phyloP scores from a whole-genome alignment of 2,329 filamentous ascomycete species.

The Sphaerulina vaccinii region DNA sequence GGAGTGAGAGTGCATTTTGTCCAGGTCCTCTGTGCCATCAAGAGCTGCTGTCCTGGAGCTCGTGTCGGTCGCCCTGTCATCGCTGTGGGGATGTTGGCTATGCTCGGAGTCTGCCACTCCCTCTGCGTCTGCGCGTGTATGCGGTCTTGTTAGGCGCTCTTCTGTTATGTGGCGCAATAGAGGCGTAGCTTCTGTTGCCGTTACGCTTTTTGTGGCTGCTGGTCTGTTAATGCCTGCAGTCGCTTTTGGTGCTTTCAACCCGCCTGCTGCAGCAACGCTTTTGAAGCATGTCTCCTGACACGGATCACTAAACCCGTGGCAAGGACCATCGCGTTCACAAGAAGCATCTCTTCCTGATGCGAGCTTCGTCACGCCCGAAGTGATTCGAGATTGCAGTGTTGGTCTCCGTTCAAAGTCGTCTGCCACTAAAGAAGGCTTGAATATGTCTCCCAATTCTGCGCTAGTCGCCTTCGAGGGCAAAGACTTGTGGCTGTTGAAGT shows the following conservation, averaged over 20 bases:
- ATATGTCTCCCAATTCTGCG: conserved; percentile 1
- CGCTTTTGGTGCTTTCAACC: conserved; percentile 29
- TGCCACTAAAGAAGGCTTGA: background rate
- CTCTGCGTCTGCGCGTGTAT: conserved; percentile 19
- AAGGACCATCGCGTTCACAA: conserved; percentile 60
- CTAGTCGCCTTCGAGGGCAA: conserved; percentile 3
- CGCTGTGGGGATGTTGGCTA: conserved; percentile 2
- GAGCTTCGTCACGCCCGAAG: conserved; percentile 49
- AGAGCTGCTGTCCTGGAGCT: conserved; percentile 21
- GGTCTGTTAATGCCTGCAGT: conserved; percentile 24
- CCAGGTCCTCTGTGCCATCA: conserved; percentile 10
- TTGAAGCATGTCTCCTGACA: conserved; percentile 63
- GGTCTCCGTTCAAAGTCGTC: conserved; percentile 33
- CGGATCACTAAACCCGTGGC: conserved; percentile 61
- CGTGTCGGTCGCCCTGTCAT: conserved; percentile 20
- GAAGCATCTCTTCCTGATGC: conserved; percentile 40
- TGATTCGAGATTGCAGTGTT: conserved; percentile 44
- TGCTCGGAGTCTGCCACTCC: conserved; percentile 13
- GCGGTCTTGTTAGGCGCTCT: conserved; percentile 21
- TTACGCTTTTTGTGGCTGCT: conserved; percentile 26
- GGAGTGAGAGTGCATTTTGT: conserved; percentile 24
- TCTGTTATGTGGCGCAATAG: conserved; percentile 27
- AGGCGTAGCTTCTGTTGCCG: conserved; percentile 35
- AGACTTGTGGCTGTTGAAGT: conserved; percentile 27
- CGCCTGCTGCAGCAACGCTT: conserved; percentile 43